Percentiles rank a stretch among this genome's conserved stretches.
These are phyloP conservation scores for Solanum arcanum DNA, from an alignment of 257 asterid genomes.

Conservation along the genomic window DNA sequence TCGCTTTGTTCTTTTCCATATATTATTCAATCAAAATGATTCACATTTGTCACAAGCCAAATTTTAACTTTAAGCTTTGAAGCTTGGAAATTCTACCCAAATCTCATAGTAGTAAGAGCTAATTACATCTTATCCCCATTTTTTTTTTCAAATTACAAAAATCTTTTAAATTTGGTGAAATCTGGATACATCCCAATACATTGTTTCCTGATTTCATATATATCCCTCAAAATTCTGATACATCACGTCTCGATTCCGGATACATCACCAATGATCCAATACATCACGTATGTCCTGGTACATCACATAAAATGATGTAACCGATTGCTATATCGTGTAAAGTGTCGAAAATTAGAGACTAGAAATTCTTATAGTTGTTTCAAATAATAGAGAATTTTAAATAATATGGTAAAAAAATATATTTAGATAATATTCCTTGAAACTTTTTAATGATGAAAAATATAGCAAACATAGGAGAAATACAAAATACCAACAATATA, in stretches of 20 bases:
- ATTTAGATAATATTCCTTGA: not conserved
- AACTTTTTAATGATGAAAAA: not conserved
- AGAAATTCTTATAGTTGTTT: too few species aligned
- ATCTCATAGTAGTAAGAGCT: not conserved
- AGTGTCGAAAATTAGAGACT: too few species aligned
- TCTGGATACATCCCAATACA: not conserved
- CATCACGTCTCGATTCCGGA: accelerated
- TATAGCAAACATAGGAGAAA: too few species aligned
- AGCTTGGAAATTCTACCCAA: not conserved
- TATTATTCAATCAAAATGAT: not conserved
- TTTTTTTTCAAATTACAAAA: too few species aligned
- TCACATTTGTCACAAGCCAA: not conserved
- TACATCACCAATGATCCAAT: not conserved
- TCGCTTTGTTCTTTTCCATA: too few species aligned
- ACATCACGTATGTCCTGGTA: too few species aligned
- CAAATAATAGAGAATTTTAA: not conserved
- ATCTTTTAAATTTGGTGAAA: not conserved
- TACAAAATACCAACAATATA: too few species aligned
- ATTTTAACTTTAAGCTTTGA: not conserved
- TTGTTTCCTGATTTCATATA: not conserved
- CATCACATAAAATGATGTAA: not conserved
- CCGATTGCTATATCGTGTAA: too few species aligned
- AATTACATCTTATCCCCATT: not conserved
- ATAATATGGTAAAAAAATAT: too few species aligned
- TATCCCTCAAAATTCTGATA: too few species aligned